Conservation (phyloP, 148 eudicot genomes). For the Camellia sinensis region DNA sequence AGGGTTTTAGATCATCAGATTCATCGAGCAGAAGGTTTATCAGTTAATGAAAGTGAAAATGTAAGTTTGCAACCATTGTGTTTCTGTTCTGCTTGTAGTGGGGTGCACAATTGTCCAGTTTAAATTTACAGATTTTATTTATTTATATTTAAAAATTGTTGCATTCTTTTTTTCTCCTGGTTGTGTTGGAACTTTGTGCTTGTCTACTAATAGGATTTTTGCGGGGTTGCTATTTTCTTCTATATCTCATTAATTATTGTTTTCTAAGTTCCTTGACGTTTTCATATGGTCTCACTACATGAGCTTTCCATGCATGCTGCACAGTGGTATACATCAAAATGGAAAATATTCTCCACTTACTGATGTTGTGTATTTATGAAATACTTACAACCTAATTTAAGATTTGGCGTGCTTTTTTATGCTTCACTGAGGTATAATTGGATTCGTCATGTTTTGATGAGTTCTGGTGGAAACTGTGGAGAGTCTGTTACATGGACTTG, state of each 20-base stretch:
- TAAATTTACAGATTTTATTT: background rate
- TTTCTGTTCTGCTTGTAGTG: slow-evolving; percentile 2
- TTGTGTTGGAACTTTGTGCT: background rate
- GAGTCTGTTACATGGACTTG: background rate
- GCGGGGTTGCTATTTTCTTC: background rate
- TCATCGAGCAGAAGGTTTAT: slow-evolving; percentile 91
- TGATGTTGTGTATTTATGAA: background rate
- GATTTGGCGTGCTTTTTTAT: background rate
- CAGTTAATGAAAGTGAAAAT: slow-evolving; percentile 68
- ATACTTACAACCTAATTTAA: background rate
- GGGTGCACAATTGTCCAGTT: background rate
- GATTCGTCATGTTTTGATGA: slow-evolving; percentile 3
- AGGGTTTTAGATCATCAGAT: slow-evolving; percentile 87
- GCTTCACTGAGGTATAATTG: background rate
- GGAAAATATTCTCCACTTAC: background rate
- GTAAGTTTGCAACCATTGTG: slow-evolving; percentile 44
- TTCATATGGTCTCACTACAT: background rate
- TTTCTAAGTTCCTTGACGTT: background rate
- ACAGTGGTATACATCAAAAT: background rate
- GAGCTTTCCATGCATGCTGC: background rate
- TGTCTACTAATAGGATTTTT: background rate
- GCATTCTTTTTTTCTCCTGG: background rate
- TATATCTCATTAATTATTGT: background rate
- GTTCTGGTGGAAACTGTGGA: background rate
- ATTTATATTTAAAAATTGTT: background rate